Evolutionary conservation across 1,284 basidiomycete genomes (phyloP).

Genomic region (Exobasidium rhododendri): DNA sequence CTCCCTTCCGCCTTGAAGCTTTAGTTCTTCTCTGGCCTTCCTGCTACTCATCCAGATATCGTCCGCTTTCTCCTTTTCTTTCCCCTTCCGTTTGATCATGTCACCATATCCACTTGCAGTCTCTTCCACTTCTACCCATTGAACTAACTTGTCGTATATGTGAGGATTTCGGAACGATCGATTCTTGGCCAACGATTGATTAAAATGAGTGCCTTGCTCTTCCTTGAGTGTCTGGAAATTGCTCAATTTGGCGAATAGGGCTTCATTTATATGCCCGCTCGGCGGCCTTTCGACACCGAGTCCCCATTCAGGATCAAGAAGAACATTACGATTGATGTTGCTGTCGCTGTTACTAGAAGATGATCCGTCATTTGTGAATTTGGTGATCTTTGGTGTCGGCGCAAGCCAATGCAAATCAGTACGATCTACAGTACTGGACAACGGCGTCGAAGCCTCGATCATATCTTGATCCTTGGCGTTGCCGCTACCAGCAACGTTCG

Average conservation of each 20-base stretch:
- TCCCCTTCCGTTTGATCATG: neutral
- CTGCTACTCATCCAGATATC: neutral
- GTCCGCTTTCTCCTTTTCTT: slow-evolving; percentile 1
- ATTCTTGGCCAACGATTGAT: slow-evolving; percentile 83
- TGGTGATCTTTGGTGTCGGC: neutral
- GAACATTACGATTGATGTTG: neutral
- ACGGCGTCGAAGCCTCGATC: no score
- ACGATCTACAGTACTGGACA: no score
- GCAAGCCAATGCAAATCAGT: neutral
- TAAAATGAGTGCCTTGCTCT: slow-evolving; percentile 75
- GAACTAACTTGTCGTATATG: slow-evolving; percentile 88
- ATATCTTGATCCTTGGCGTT: no score
- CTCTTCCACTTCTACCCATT: slow-evolving; percentile 82
- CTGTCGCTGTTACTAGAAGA: no score
- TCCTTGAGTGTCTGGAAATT: slow-evolving; percentile 65
- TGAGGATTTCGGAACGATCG: slow-evolving; percentile 91
- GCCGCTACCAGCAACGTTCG: neutral
- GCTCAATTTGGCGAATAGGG: slow-evolving; percentile 62
- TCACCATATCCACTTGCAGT: slow-evolving; percentile 32
- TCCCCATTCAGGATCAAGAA: slow-evolving; percentile 1
- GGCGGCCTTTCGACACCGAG: neutral
- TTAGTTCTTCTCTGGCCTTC: neutral
- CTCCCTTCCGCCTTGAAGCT: neutral
- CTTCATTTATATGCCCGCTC: neutral
- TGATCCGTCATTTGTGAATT: neutral